phyloP scores from a whole-genome alignment of 2,329 filamentous ascomycete genomes.

The Byssoonygena ceratinophila region DNA sequence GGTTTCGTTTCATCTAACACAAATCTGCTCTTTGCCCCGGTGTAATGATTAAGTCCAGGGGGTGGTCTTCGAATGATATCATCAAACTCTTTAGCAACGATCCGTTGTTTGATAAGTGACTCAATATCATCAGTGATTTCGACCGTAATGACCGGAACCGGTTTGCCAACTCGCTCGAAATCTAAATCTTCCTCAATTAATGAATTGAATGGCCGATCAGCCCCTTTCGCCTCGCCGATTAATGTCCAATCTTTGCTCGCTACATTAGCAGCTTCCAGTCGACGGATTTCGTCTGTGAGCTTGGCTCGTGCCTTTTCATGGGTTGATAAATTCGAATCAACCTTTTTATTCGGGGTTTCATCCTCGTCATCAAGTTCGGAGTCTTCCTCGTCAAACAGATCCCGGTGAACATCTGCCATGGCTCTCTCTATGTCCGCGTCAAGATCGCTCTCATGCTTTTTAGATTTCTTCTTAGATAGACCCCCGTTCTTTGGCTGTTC shows the following conservation, averaged over 20 bases:
- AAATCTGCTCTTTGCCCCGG: conserved; percentile 58
- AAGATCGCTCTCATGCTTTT: conserved; percentile 26
- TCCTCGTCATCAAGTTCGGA: conserved; percentile 50
- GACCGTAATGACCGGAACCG: conserved; percentile 83
- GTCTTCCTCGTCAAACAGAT: conserved; percentile 71
- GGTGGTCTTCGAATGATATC: conserved; percentile 76
- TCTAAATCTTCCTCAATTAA: conserved; percentile 89
- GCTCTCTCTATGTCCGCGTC: conserved; percentile 60
- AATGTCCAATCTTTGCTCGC: conserved; percentile 86
- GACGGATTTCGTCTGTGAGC: conserved; percentile 78
- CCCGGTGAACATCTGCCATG: conserved; percentile 76
- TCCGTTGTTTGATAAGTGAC: conserved; percentile 84
- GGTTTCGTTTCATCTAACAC: conserved; percentile 79
- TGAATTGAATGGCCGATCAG: conserved; percentile 77
- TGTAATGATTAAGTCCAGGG: conserved; percentile 55
- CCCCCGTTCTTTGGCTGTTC: conserved; percentile 39
- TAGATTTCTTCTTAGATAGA: conserved; percentile 39
- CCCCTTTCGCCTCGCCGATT: conserved; percentile 73
- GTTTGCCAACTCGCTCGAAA: conserved; percentile 90
- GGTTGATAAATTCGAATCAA: conserved; percentile 45
- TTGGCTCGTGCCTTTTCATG: conserved; percentile 82
- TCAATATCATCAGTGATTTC: conserved; percentile 88
- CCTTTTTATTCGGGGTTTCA: conserved; percentile 43
- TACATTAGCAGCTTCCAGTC: conserved; percentile 78
- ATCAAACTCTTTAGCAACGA: conserved; percentile 82